These are phyloP conservation scores for Arthrobotrys conoides DNA, from an alignment of 2,329 filamentous ascomycete genomes.

Conservation along the genomic window DNA sequence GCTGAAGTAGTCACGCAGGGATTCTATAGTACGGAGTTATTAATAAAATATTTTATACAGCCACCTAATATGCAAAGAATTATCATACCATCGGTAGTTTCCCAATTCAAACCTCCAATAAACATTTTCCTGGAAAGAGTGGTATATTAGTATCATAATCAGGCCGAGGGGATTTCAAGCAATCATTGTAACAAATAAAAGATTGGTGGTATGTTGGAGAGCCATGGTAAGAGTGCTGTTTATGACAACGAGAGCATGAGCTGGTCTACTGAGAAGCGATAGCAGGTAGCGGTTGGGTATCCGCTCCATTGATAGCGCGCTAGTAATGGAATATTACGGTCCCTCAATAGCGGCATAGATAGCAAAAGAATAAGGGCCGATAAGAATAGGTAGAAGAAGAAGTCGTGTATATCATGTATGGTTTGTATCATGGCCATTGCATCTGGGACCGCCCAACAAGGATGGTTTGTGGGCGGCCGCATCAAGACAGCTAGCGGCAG, in stretches of 20 bases:
- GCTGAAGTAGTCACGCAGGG: conserved; percentile 94
- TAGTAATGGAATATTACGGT: conserved; percentile 21
- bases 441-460: conserved; percentile 37
- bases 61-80: neutral
- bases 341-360: conserved; percentile 14
- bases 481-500: conserved; percentile 37
- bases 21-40: conserved; percentile 75
- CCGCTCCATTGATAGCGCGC: neutral
- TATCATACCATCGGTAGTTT: conserved; percentile 93
- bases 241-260: conserved; percentile 25
- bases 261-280: conserved; percentile 20
- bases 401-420: conserved; percentile 36
- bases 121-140: conserved; percentile 89
- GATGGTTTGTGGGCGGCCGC: conserved; percentile 45
- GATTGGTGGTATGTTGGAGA: conserved; percentile 14
- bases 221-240: conserved; percentile 34
- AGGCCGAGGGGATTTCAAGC: conserved; percentile 3
- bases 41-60: conserved; percentile 3
- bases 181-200: conserved; percentile 19
- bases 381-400: conserved; percentile 17
- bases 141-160: conserved; percentile 40
- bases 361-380: conserved; percentile 29
- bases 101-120: conserved; percentile 98
- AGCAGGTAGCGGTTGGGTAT: neutral
- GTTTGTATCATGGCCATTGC: conserved; percentile 24